Evolutionary conservation across 1,139 yeast species (phyloP), one percentile per base, ranked within the genome.

Genomic region (Protomyces arabidopsidicola): DNA sequence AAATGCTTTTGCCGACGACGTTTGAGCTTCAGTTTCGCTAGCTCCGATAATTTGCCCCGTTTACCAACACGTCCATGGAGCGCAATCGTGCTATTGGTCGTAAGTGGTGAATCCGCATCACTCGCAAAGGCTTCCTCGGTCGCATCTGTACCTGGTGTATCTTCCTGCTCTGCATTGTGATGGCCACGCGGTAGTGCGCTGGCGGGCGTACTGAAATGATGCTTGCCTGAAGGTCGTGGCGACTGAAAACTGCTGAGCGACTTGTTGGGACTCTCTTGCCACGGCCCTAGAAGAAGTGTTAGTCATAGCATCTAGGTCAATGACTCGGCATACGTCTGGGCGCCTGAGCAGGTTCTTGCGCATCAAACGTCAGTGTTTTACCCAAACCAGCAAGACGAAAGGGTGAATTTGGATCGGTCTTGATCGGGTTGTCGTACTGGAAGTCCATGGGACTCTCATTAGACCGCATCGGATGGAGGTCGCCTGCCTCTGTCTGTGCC

Each of bases 21-120:
- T 42, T 55, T 62, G 34, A 51, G 36, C 64, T 53, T 45, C 24
- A 39, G 27, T 60, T 35, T 63, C 54, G 62, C 62, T 35, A 39
- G 50, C 22, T 39, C 65, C 57, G 53, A 45, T 24, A 69, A 79
- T 82, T 62, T 68, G 65, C 56, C 56, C 14, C 42, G 14, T 14
- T 12, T 36, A 12, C 16, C 42, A 36, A 36, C 18, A 55, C 53
- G 53, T 4, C 42, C 16, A 14, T 36, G 42, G 3, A 12, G 42
- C 27, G 45, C 45, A 2, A n/a, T 27, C 8, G 52, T 42, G 10
- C 56, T 20, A 12, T n/a, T 20, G 3, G 56, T 39, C 20, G 35
- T 48, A 12, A 58, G n/a, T 1, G 62, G 62, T 5, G 62, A 58
- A 1, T 59, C 64, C 27, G 61, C 61, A 18, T 60, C 65, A 34